Percentiles rank a stretch among this genome's conserved stretches.
Conservation (phyloP, 1,284 basidiomycete genomes). For the Cutaneotrichosporon curvatum region DNA sequence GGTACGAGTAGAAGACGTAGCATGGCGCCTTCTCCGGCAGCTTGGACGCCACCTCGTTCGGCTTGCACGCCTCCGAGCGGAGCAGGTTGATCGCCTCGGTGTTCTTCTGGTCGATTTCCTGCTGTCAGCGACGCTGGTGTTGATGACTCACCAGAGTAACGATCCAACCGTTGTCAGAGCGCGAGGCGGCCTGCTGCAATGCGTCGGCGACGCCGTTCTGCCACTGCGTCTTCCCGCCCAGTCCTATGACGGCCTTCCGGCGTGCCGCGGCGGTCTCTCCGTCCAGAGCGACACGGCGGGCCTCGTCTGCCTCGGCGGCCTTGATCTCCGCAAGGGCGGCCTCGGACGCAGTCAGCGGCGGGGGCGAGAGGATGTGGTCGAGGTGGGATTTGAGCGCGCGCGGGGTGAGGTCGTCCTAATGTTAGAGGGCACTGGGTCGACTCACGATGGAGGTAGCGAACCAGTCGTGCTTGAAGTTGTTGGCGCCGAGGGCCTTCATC, state of each 20-base stretch:
- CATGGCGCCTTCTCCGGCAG: constrained; percentile 40
- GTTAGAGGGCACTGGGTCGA: constrained; percentile 9
- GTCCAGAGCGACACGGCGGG: constrained; percentile 37
- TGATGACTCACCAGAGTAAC: constrained; percentile 57
- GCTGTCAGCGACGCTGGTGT: background rate
- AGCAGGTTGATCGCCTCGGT: constrained; percentile 29
- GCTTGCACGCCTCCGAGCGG: constrained; percentile 33
- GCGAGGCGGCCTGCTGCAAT: constrained; percentile 53
- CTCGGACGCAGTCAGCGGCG: constrained; percentile 72
- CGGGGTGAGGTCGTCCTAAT: constrained; percentile 45
- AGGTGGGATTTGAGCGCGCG: constrained; percentile 64
- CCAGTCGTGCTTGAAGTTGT: constrained; percentile 66
- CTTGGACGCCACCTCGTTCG: constrained; percentile 47
- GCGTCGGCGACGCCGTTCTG: constrained; percentile 57
- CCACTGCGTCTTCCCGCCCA: constrained; percentile 54
- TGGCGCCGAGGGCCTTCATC: constrained; percentile 66
- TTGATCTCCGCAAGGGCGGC: constrained; percentile 68
- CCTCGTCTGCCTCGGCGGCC: constrained; percentile 56
- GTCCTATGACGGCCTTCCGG: constrained; percentile 34
- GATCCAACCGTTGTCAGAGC: constrained; percentile 51
- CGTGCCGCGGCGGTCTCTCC: constrained; percentile 31
- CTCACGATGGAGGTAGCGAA: constrained; percentile 73
- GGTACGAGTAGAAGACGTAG: constrained; percentile 69
- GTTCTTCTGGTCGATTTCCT: constrained; percentile 33
- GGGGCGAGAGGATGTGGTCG: constrained; percentile 63